phyloP scores from a whole-genome alignment of 1,284 basidiomycete genomes.

The Leucoagaricus sp. region DNA sequence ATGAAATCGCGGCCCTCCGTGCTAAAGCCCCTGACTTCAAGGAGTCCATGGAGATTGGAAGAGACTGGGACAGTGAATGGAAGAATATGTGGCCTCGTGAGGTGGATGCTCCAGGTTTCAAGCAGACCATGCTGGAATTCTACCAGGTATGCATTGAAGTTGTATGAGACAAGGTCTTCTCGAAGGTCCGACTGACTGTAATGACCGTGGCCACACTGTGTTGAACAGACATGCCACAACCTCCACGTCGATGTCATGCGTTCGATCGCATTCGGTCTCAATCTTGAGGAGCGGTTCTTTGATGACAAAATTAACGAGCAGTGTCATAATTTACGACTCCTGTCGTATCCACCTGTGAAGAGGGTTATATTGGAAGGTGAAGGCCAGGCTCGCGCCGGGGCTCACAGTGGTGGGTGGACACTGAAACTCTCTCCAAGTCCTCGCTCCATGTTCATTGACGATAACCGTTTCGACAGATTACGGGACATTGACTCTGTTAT shows the following conservation, averaged over 20 bases:
- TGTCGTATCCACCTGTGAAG: constrained; percentile 76
- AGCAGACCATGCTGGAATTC: constrained; percentile 71
- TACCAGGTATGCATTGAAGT: constrained; percentile 49
- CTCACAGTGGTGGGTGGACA: constrained; percentile 62
- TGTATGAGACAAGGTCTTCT: neutral
- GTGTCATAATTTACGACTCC: constrained; percentile 73
- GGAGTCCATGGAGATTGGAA: constrained; percentile 85
- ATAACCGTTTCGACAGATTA: constrained; percentile 53
- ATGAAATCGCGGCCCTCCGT: constrained; percentile 76
- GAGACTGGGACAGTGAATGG: constrained; percentile 75
- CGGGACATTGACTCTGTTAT: constrained; percentile 81
- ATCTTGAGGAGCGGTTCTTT: constrained; percentile 72
- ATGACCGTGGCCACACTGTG: neutral
- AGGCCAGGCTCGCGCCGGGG: constrained; percentile 78
- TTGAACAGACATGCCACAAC: constrained; percentile 65
- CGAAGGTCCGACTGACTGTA: neutral
- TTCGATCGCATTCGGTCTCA: constrained; percentile 77
- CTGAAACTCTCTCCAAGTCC: constrained; percentile 2
- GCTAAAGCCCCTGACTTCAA: constrained; percentile 77
- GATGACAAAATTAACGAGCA: constrained; percentile 74
- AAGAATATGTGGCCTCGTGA: constrained; percentile 81
- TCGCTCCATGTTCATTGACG: neutral
- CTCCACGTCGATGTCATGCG: constrained; percentile 78
- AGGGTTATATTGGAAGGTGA: constrained; percentile 56
- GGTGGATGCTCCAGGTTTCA: constrained; percentile 63